phyloP scores from a whole-genome alignment of 768 basidiomycete genomes.

The Tricholoma hemisulphureum region DNA sequence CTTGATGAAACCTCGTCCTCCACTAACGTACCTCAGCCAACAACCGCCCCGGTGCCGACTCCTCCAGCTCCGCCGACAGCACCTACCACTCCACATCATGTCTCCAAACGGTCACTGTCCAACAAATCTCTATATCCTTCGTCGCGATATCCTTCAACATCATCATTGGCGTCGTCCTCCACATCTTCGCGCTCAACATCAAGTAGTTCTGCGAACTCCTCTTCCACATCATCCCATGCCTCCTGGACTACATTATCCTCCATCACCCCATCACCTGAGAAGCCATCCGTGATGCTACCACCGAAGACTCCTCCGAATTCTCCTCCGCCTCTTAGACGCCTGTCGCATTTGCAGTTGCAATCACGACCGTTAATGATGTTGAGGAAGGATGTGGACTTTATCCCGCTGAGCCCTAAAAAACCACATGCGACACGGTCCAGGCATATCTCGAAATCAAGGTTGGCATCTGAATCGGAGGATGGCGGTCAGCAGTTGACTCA shows the following conservation, averaged over 20 bases:
- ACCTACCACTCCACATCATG: constrained; percentile 40
- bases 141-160: constrained; percentile 40
- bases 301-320: constrained; percentile 28
- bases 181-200: constrained; percentile 40
- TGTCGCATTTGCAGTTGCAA: constrained; percentile 30
- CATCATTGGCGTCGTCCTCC: constrained; percentile 24
- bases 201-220: constrained; percentile 39
- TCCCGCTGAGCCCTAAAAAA: constrained; percentile 70
- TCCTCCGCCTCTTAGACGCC: constrained; percentile 23
- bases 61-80: constrained; percentile 36
- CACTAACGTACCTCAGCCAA: constrained; percentile 11
- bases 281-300: constrained; percentile 25
- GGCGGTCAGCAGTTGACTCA: constrained; percentile 13
- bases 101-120: constrained; percentile 39
- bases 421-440: constrained; percentile 17
- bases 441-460: constrained; percentile 17
- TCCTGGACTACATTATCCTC: constrained; percentile 40
- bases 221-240: constrained; percentile 41
- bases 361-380: constrained; percentile 63
- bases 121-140: constrained; percentile 35
- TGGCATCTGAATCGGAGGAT: constrained; percentile 16
- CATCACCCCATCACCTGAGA: constrained; percentile 44
- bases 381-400: constrained; percentile 67
- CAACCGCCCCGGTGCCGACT: constrained; percentile 14
- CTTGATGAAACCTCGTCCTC: constrained; percentile 67